These are phyloP conservation scores for Termitomyces sp. DNA, from an alignment of 768 basidiomycete genomes.

Conservation along the genomic window DNA sequence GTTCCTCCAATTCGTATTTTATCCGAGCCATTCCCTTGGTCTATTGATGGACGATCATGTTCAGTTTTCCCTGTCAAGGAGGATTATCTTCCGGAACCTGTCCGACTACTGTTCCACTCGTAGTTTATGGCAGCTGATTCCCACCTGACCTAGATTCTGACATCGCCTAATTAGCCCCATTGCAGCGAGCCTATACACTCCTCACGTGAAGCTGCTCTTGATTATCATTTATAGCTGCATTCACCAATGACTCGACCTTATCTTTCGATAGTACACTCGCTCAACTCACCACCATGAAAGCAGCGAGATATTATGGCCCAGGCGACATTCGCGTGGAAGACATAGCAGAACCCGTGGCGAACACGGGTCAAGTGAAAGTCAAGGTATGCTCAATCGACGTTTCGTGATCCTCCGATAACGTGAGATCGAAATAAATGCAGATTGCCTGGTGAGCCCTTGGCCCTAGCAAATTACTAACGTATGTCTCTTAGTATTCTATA, in stretches of 20 bases:
- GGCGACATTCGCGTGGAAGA: slow-evolving; percentile 41
- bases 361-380: slow-evolving; percentile 38
- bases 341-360: slow-evolving; percentile 31
- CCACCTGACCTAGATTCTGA: too few relatives aligned
- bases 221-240: neutral
- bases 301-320: slow-evolving; percentile 41
- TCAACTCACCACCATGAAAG: slow-evolving; percentile 30
- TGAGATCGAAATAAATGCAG: slow-evolving; percentile 6
- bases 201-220: too few relatives aligned
- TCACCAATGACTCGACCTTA: too few relatives aligned
- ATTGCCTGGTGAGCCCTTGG: slow-evolving; percentile 24
- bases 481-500: slow-evolving; percentile 5
- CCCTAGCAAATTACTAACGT: neutral
- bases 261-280: neutral
- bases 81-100: neutral
- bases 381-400: slow-evolving; percentile 27
- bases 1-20: neutral
- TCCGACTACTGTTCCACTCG: too few relatives aligned
- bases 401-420: neutral
- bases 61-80: neutral
- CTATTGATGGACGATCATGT: neutral
- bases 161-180: too few relatives aligned
- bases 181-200: too few relatives aligned
- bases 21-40: neutral
- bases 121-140: too few relatives aligned